Evolutionary conservation across 1,139 yeast species (phyloP).

Genomic region (Lodderomyces orthopsilosis): DNA sequence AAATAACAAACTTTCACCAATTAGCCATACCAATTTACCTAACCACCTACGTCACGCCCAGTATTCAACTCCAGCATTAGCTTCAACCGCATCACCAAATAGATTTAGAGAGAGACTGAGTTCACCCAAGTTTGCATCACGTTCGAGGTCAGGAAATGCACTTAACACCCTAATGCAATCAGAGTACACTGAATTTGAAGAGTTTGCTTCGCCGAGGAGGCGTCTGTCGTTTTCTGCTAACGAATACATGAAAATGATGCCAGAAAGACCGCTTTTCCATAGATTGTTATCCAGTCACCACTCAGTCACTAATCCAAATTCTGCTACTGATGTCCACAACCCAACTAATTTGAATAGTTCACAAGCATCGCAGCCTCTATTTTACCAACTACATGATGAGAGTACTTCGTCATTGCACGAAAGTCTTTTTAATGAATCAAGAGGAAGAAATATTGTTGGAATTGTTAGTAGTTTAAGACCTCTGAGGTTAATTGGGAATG

Average conservation of each 20-base stretch:
- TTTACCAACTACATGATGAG: slow-evolving; percentile 5
- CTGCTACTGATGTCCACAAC: slow-evolving; percentile 16
- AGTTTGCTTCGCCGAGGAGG: slow-evolving; percentile 8
- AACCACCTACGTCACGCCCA: slow-evolving; percentile 7
- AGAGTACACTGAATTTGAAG: slow-evolving; percentile 9
- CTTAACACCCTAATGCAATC: slow-evolving; percentile 2
- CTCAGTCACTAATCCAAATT: slow-evolving; percentile 31
- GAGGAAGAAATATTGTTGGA: slow-evolving; percentile 21
- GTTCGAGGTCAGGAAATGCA: slow-evolving; percentile 2
- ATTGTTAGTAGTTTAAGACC: slow-evolving; percentile 37
- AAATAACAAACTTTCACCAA: background rate
- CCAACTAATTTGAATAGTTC: slow-evolving; percentile 5
- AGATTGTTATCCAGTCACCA: slow-evolving; percentile 29
- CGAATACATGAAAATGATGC: slow-evolving; percentile 9
- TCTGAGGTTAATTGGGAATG: slow-evolving; percentile 53
- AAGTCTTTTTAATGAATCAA: slow-evolving; percentile 18
- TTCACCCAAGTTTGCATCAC: slow-evolving; percentile 2
- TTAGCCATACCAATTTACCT: background rate
- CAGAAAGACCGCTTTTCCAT: slow-evolving; percentile 25
- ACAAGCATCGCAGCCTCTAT: slow-evolving; percentile 10
- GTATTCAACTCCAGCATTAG: slow-evolving; percentile 6
- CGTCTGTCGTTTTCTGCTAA: slow-evolving; percentile 13
- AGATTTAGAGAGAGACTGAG: background rate
- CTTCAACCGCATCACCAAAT: background rate
- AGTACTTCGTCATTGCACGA: background rate